Base-by-base conservation (phyloP, 257 asterid species). In the Rehmannia glutinosa region DNA sequence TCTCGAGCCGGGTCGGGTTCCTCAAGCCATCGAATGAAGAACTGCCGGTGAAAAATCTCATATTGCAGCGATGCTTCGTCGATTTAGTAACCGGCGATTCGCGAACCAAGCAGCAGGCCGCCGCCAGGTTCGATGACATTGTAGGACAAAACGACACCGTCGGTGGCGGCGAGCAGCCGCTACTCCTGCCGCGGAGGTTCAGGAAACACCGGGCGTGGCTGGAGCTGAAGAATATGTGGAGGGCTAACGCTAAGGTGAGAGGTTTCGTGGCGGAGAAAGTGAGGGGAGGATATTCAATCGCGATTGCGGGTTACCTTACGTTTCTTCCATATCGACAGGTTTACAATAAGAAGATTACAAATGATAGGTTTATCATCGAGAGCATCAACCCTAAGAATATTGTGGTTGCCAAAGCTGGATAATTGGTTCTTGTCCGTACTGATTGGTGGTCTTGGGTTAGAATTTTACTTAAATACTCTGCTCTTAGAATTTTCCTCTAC, bases 251-350 rank as follows among this genome's bases (percentile, higher is more conserved):
- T 36, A 78, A 76, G 68, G 85, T 87, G 54, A 84, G 60, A 52
- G 88, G 89, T 11, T 78, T 84, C 50, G 35, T 84, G 3, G 72
- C 80, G 28, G 85, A 77, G 42, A 85, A 75, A 71, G 74, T 74
- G n/a, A 66, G 75, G 73, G 82, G 87, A 30, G 92, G 89, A 1
- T 85, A 85, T 62, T 36, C 85, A 6, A 57, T 85, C 2, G 89
- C 45, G 15, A 77, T 85, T 52, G 92, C 83, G 0, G 92, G 92
- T 16, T 76, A 80, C 53, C 58, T 85, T n/a, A 83, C 83, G 6
- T 82, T 82, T 64, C 76, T 85, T 17, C 80, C 83, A 10, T 7
- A 2, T 0, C 32, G 79, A 8, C 74, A 39, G 57, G 25, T 59
- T 39, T 3, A 0, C 2, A 15, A 49, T 20, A 49, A 63, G 5